Percentiles rank a stretch among this genome's conserved stretches.
phyloP scores from a whole-genome alignment of 2,329 filamentous ascomycete species.

The Arthrinium phaeospermum region DNA sequence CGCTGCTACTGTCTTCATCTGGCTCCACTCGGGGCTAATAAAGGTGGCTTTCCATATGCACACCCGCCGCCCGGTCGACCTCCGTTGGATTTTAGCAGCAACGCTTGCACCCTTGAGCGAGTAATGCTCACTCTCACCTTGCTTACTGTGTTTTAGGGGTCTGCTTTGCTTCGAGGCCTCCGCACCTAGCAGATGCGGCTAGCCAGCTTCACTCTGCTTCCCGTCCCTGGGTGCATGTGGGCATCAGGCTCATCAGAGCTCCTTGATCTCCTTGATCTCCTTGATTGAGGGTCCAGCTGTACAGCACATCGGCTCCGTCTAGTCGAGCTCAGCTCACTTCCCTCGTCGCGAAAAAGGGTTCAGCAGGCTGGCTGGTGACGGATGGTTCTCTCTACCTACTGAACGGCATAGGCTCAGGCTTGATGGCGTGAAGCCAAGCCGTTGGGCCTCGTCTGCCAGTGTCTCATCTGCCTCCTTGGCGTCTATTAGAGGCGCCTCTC shows the following conservation, averaged over 20 bases:
- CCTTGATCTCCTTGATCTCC: neutral
- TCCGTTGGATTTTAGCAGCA: too few relatives aligned
- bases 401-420: neutral
- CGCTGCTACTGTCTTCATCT: neutral
- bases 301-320: neutral
- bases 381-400: neutral
- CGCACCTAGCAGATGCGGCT: neutral
- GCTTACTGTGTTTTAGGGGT: constrained; percentile 10
- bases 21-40: neutral
- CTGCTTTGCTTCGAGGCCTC: neutral
- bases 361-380: neutral
- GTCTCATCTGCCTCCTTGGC: neutral
- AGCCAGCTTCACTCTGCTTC: neutral
- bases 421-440: neutral
- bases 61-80: neutral
- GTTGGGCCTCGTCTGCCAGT: constrained; percentile 3
- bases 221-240: neutral
- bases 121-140: neutral
- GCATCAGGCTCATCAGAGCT: neutral
- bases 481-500: neutral
- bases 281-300: neutral
- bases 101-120: neutral
- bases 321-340: neutral
- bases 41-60: neutral
- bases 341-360: neutral